Evolutionary conservation across 2,329 filamentous ascomycete species (phyloP), one percentile per base, ranked within the genome.

Genomic region (Ceratocystis cacaofunesta): DNA sequence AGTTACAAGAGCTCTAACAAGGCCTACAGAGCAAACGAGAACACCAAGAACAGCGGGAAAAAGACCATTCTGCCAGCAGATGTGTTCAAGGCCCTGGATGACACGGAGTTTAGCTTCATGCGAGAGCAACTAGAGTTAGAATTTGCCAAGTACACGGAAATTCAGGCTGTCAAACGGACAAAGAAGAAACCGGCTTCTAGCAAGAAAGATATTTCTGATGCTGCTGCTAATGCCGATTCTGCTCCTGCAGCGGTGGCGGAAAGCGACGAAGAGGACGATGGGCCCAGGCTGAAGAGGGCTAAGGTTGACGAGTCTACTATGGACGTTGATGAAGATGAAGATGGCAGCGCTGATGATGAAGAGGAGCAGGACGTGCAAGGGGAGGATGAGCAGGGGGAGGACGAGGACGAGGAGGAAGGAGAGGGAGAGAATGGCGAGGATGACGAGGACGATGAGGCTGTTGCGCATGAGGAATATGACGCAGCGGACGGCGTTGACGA

Each of bases 21-120:
- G 15, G 36, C 44, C 25, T 48, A 12, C 68, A 92, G 88, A 68
- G 87, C 89, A 57, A 90, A 90, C 70, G 86, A 90, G 70, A 80
- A 85, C 71, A 89, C 89, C 5, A 74, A 80, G 63, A 76, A 76
- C 61, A 80, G 81, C n/a, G 82, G 82, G 72, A 88, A 90, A 73
- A 92, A 92, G 77, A 92, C 88, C 0, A 87, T 94, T 70, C 81
- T 84, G 70, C 87, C 88, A 0, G 80, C 81, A 50, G 88, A 92
- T 72, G 87, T 94, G 50, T 85, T 92, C 71, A 84, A 85, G 62
- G 89, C 88, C 0, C 79, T 94, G 60, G 84, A 88, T n/a, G 86
- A 89, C 46, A 82, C 86, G 60, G 89, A 92, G 73, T 89, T 89
- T 61, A 80, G 79, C n/a, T 91, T 92, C 72, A 78, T 90, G 65